These are phyloP conservation scores for Leucocoprinus birnbaumii DNA, from an alignment of 768 basidiomycete genomes.

Conservation along the genomic window DNA sequence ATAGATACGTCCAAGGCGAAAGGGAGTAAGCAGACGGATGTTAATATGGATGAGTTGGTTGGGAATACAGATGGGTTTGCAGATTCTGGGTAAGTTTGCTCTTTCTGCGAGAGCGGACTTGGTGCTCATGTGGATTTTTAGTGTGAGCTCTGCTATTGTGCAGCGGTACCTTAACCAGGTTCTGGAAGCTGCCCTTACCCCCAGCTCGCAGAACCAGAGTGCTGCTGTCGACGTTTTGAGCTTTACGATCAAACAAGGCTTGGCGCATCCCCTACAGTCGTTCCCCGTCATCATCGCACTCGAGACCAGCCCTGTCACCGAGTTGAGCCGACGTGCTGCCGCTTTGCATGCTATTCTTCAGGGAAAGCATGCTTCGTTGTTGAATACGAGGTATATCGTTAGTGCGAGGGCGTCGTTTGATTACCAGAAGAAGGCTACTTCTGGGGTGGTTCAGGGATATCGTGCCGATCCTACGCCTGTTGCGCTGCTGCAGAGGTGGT, in stretches of 20 bases:
- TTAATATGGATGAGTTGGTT: constrained; percentile 92
- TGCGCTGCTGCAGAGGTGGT: constrained; percentile 89
- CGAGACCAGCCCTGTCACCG: constrained; percentile 72
- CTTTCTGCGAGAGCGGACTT: not conserved
- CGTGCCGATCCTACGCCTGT: constrained; percentile 59
- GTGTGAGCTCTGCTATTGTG: constrained; percentile 91
- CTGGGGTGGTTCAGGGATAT: constrained; percentile 58
- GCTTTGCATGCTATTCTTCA: constrained; percentile 81
- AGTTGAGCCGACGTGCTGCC: constrained; percentile 71
- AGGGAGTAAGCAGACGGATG: constrained; percentile 37
- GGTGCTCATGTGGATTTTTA: constrained; percentile 26
- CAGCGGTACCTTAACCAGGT: constrained; percentile 89
- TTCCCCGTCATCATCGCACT: constrained; percentile 90
- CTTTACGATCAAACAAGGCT: constrained; percentile 92
- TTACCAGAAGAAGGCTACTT: constrained; percentile 66
- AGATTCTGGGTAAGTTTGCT: constrained; percentile 82
- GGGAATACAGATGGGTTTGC: constrained; percentile 96
- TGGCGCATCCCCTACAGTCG: constrained; percentile 92
- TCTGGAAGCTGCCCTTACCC: constrained; percentile 75
- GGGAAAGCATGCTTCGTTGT: constrained; percentile 82
- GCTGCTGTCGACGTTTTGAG: constrained; percentile 88
- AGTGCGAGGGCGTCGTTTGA: constrained; percentile 81
- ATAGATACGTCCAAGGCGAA: constrained; percentile 43
- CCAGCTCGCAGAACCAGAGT: constrained; percentile 66
- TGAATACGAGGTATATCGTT: constrained; percentile 81